Evolutionary conservation across 2,329 filamentous ascomycete genomes (phyloP).

Genomic region (Geoglossum cookeanum): DNA sequence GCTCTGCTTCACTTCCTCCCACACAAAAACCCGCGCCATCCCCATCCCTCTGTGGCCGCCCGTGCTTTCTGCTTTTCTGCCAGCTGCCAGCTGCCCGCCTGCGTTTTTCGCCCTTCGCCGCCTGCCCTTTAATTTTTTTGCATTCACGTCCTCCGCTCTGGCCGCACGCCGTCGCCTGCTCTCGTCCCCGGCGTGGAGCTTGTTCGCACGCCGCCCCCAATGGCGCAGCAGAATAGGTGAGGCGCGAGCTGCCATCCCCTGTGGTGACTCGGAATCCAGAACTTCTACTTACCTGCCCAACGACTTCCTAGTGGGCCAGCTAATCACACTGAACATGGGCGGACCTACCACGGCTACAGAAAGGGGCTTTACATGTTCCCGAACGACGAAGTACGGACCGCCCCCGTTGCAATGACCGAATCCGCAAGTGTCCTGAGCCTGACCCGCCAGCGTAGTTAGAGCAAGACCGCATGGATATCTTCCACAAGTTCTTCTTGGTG

Average conservation of each 20-base stretch:
- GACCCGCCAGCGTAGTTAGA: constrained; percentile 33
- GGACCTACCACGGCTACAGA: constrained; percentile 48
- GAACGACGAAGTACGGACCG: constrained; percentile 45
- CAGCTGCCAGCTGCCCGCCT: background rate
- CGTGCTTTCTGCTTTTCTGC: background rate
- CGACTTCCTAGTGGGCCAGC: constrained; percentile 13
- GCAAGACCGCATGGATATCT: constrained; percentile 60
- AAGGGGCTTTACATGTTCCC: constrained; percentile 57
- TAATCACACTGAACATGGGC: constrained; percentile 43
- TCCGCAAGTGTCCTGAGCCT: constrained; percentile 5
- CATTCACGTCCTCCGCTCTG: background rate
- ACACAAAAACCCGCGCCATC: constrained; percentile 2
- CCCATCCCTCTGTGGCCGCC: background rate
- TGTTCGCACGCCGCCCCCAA: background rate
- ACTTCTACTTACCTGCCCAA: background rate
- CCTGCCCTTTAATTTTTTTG: background rate
- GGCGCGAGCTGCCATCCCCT: constrained; percentile 7
- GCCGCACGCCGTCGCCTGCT: background rate
- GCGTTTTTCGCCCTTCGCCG: background rate
- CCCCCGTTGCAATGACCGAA: background rate
- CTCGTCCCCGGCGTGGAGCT: constrained; percentile 1
- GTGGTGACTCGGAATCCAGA: background rate
- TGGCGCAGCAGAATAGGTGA: background rate
- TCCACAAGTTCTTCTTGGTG: constrained; percentile 57
- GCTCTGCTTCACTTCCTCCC: background rate